Conservation (phyloP, 2,329 filamentous ascomycete genomes). For the Cladorrhinum sp. region DNA sequence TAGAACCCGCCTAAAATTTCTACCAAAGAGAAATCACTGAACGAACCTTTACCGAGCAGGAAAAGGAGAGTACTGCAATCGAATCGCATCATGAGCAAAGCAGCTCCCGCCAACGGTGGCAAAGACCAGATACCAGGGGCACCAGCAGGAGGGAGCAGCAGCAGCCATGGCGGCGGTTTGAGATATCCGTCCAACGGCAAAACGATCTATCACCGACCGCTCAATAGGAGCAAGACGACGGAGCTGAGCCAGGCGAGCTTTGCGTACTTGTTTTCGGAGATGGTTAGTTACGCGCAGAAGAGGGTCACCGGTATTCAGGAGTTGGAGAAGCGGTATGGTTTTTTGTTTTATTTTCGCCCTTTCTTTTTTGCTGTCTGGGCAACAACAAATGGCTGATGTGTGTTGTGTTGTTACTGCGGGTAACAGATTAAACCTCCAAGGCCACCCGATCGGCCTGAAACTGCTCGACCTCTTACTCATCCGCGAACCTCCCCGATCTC, state of each 20-base stretch:
- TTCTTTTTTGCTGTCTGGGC: neutral
- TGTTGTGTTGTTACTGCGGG: too few relatives aligned
- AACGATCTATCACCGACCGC: slow-evolving; percentile 94
- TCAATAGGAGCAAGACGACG: slow-evolving; percentile 83
- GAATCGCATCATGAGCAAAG: neutral
- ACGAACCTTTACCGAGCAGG: neutral
- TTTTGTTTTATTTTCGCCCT: neutral
- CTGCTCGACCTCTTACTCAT: slow-evolving; percentile 93
- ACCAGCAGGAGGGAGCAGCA: slow-evolving; percentile 41
- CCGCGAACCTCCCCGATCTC: slow-evolving; percentile 67
- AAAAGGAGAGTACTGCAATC: neutral
- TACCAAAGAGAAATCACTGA: neutral
- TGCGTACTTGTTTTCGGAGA: slow-evolving; percentile 92
- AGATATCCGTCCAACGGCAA: slow-evolving; percentile 91
- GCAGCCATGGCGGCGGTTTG: slow-evolving; percentile 54
- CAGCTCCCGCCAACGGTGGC: neutral
- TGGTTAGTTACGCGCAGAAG: slow-evolving; percentile 92
- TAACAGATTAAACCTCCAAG: slow-evolving; percentile 77
- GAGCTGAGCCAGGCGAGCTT: slow-evolving; percentile 93
- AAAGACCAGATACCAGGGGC: slow-evolving; percentile 1
- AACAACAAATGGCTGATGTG: neutral
- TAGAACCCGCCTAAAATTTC: too few relatives aligned
- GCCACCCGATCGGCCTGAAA: slow-evolving; percentile 89
- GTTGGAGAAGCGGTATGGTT: slow-evolving; percentile 77
- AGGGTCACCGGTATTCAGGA: slow-evolving; percentile 90